Evolutionary conservation across 2,329 filamentous ascomycete genomes (phyloP), one percentile per base, ranked within the genome.

Genomic region (Pleoardoris graminearum): DNA sequence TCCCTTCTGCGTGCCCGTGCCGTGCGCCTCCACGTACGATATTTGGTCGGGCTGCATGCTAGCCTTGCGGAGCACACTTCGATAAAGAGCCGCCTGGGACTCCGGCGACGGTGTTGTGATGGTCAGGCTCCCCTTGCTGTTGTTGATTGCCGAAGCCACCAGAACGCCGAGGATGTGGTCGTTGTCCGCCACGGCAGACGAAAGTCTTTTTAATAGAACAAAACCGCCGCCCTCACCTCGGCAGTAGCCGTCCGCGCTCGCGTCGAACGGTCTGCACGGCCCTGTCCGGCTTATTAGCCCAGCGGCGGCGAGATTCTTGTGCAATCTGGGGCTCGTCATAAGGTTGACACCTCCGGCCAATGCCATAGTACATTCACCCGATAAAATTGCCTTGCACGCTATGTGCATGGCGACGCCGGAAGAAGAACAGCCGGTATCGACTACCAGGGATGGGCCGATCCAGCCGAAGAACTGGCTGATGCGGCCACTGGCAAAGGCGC

Each of bases 401-500:
- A 65, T 39, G 7, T 56, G 48, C 22, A 55, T 22, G 1, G 65
- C 65, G 0, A 65, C 58, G 11, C 70, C 49, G 4, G 60, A 62
- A 7, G 63, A 66, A 6, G 70, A 62, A 41, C 70, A 73, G 3
- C 66, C 70, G 0, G 69, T 62, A 45, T 73, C 70, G 6, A 72
- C 55, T 8, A 64, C 59, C 12, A 58, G 57, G 32, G 78, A 80
- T 1, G 80, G 79, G 3, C 70, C 69, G 47, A 51, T 61, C 25
- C 72, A 59, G 41, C 69, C 55, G 29, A 69, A 54, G 36, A 60
- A 54, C 42, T 69, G 69, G 12, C 60, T 66, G 7, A 73, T 65
- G 2, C 70, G 56, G 42, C 80, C 81, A 0, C 77, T 76, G 0
- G 71, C 76, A 48, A 84, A 84, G 0, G 79, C 80, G 16, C 82